A percentile compares a stretch with the other conserved stretches of the same genome.
These are phyloP conservation scores for Claviceps purpurea DNA, from an alignment of 2,329 filamentous ascomycete genomes.

Conservation along the genomic window DNA sequence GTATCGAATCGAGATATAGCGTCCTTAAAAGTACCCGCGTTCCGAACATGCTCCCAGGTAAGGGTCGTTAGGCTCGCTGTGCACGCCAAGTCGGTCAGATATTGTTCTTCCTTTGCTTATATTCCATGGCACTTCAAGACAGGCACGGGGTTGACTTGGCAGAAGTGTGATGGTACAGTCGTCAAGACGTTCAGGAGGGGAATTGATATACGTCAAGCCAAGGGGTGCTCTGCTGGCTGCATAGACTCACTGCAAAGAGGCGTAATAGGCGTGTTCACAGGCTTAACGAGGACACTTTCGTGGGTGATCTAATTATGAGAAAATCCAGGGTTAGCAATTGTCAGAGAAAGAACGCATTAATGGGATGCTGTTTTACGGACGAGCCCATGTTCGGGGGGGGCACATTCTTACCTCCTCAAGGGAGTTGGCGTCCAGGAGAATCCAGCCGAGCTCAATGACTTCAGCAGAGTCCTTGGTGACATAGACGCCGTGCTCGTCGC, in stretches of 20 bases:
- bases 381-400: slow-evolving; percentile 2
- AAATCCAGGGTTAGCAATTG: slow-evolving; percentile 4
- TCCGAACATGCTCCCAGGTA: slow-evolving; percentile 98
- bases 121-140: not conserved
- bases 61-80: slow-evolving; percentile 90
- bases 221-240: slow-evolving; percentile 8
- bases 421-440: slow-evolving; percentile 79
- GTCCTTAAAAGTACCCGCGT: slow-evolving; percentile 92
- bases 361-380: not conserved
- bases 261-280: slow-evolving; percentile 96
- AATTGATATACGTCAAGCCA: not conserved
- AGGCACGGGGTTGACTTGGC: not conserved
- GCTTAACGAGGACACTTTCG: slow-evolving; percentile 93
- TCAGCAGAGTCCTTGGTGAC: slow-evolving; percentile 98
- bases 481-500: slow-evolving; percentile 97
- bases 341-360: slow-evolving; percentile 5
- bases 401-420: slow-evolving; percentile 68
- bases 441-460: slow-evolving; percentile 98
- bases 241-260: slow-evolving; percentile 86
- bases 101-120: not conserved
- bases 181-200: not conserved
- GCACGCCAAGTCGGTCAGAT: slow-evolving; percentile 6
- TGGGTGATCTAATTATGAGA: slow-evolving; percentile 59
- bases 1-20: slow-evolving; percentile 89
- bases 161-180: not conserved